Evolutionary conservation across 2,329 filamentous ascomycete species (phyloP), one percentile per base, ranked within the genome.

Genomic region (Colletotrichum theobromicola): DNA sequence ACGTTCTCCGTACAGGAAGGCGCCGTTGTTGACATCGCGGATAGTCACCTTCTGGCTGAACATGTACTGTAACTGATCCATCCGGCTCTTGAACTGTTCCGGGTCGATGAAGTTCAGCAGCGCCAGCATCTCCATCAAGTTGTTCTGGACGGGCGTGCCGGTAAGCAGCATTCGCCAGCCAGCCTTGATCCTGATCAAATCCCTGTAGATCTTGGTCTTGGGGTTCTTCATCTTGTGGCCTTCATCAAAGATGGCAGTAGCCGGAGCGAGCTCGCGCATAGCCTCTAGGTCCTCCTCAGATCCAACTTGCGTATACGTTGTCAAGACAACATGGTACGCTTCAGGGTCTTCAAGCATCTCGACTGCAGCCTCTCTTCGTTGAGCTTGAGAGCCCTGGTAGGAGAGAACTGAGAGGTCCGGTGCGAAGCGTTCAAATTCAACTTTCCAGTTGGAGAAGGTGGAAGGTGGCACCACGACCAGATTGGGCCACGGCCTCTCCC

Each of bases 31-130:
- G 10, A 93, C 90, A 79, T 96, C 94, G 46, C 93, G 93, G 24
- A 95, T 94, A 67, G 94, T 96, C 15, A 96, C 94, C 80, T 97
- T 98, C 81, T 97, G 94, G 78, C 95, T 95, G 85, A 99, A 99
- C 62, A 98, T 94, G 67, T 92, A 93, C 72, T 93, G 89, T n/a
- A 99, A 89, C 75, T 96, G 92, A 10, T 97, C 93, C 79, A 94
- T 92, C 76, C 93, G 92, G 42, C 93, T 90, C 12, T 90, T 87
- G 82, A 99, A 99, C 42, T 98, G 90, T 9, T 90, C 86, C 0
- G 97, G 97, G 83, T 98, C 93, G 79, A 99, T 95, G 81, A 99
- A 98, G n/a, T 93, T 95, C 15, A 99, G 90, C 16, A 99, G 90
- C 4, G 95, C 94, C 53, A 95, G 93, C 79, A 99, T 91, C 84